A percentile compares a stretch with the other conserved stretches of the same genome.
Conservation (phyloP, 495 filamentous ascomycete species). For the Aspergillus steynii region DNA sequence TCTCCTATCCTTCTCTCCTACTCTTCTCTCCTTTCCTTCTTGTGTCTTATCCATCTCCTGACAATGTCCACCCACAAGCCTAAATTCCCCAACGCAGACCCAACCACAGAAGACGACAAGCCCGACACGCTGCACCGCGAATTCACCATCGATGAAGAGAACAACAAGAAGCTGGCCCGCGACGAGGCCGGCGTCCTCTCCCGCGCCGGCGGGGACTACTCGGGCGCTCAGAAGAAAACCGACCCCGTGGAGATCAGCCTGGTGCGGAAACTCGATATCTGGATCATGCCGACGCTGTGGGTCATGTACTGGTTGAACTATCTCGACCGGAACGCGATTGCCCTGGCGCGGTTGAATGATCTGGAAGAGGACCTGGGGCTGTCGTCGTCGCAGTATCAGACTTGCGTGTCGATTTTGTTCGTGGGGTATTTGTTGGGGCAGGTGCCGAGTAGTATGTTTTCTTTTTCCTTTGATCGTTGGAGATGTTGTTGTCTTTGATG, state of each 20-base stretch:
- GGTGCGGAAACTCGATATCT: conserved; percentile 49
- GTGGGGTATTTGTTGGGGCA: conserved; percentile 39
- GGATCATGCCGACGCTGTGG: conserved; percentile 50
- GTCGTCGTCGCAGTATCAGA: conserved; percentile 46
- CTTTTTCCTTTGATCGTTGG: conserved; percentile 19
- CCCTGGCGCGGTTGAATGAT: conserved; percentile 30
- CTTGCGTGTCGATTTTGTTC: conserved; percentile 55
- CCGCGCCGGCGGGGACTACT: conserved; percentile 27
- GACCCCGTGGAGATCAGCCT: conserved; percentile 43
- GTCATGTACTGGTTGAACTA: conserved; percentile 52
- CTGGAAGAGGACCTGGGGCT: conserved; percentile 45
- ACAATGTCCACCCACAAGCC: background rate
- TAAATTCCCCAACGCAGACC: background rate
- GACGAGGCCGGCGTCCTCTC: background rate
- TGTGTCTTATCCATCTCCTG: background rate
- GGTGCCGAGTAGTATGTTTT: conserved; percentile 23
- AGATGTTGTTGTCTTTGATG: conserved; percentile 20
- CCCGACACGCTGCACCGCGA: conserved; percentile 3
- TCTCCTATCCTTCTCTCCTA: background rate
- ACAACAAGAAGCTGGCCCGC: background rate
- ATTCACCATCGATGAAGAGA: conserved; percentile 3
- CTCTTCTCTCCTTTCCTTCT: background rate
- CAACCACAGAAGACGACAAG: background rate
- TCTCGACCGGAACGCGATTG: conserved; percentile 43
- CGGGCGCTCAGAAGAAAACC: conserved; percentile 40